These are phyloP conservation scores for Cunninghamia lanceolata DNA, from an alignment of 75 land plant genomes.

Conservation along the genomic window DNA sequence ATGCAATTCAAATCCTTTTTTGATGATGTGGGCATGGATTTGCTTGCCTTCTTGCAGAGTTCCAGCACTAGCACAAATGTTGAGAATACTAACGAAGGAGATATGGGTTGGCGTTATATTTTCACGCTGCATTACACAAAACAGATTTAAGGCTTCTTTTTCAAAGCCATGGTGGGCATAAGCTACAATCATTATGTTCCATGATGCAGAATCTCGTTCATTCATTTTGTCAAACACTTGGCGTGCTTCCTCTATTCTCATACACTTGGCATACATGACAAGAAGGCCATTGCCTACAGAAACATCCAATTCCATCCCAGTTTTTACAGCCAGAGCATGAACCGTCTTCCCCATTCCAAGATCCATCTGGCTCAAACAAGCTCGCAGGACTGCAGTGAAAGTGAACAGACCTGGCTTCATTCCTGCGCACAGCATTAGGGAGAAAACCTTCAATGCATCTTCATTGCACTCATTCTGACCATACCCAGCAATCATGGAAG, in stretches of 20 bases:
- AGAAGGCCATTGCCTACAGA: conserved; percentile 11
- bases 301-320: conserved; percentile 2
- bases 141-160: conserved; percentile 32
- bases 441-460: conserved; percentile 12
- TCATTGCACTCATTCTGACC: conserved; percentile 3
- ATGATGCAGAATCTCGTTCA: conserved; percentile 44
- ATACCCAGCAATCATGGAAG: conserved; percentile 17
- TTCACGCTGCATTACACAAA: conserved; percentile 28
- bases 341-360: neutral
- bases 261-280: conserved; percentile 11
- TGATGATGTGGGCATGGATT: conserved; percentile 48
- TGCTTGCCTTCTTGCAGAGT: conserved; percentile 33
- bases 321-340: conserved; percentile 12
- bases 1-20: conserved; percentile 21
- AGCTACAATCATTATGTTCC: conserved; percentile 49
- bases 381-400: conserved; percentile 3
- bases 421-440: neutral
- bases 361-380: neutral
- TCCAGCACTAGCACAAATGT: conserved; percentile 46
- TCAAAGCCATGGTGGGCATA: conserved; percentile 28
- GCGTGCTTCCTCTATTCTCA: conserved; percentile 19
- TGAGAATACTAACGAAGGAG: conserved; percentile 51
- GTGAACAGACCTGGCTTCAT: neutral
- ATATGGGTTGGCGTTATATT: conserved; percentile 38
- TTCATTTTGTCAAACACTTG: conserved; percentile 44